A percentile compares a stretch with the other conserved stretches of the same genome.
These are phyloP conservation scores for Circinella umbellata DNA, from an alignment of 371 early-diverging fungal species.

Conservation along the genomic window DNA sequence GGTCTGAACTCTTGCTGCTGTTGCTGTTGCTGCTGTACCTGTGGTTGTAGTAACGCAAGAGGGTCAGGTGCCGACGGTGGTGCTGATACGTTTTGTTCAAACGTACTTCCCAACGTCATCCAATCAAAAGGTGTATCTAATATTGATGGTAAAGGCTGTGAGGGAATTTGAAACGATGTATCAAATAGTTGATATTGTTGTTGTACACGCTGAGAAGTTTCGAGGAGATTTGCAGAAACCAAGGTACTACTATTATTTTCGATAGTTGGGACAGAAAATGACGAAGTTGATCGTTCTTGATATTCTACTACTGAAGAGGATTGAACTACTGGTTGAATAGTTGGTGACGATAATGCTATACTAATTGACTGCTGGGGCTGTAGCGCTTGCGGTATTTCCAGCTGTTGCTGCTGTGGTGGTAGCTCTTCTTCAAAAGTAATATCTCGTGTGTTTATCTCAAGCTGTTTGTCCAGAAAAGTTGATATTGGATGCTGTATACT, in stretches of 20 bases:
- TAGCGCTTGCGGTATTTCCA: background rate
- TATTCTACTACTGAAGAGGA: too few species aligned
- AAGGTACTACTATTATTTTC: too few species aligned
- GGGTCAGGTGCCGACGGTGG: background rate
- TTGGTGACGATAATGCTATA: too few species aligned
- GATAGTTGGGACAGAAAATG: background rate
- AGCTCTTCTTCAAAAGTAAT: background rate
- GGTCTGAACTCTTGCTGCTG: background rate
- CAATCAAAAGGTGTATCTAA: background rate
- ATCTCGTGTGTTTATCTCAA: background rate
- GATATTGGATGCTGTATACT: background rate
- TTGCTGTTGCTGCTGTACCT: constrained; percentile 1
- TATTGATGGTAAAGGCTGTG: background rate
- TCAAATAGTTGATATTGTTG: background rate
- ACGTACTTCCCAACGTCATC: background rate
- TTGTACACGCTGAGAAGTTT: background rate
- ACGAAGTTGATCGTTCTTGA: too few species aligned
- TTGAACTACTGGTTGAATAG: too few species aligned
- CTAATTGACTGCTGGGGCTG: too few species aligned
- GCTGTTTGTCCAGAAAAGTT: background rate
- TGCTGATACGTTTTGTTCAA: background rate
- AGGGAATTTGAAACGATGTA: background rate
- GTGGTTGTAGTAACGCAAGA: background rate
- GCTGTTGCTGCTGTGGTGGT: background rate
- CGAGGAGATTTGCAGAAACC: too few species aligned